Conservation (phyloP, 352 stramenopile genomes). For the Poterioochromonas sp. region DNA sequence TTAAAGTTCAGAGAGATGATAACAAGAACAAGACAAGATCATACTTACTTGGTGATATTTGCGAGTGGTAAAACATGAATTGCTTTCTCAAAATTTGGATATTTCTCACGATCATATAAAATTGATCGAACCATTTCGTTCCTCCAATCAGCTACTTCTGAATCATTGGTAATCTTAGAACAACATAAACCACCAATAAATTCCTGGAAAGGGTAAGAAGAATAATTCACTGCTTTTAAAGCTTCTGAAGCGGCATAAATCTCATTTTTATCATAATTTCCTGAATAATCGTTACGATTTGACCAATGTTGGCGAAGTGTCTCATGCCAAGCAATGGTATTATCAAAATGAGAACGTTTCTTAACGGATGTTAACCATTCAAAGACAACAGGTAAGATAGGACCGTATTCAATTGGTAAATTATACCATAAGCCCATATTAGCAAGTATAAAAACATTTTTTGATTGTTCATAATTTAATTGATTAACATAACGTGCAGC, state of each 20-base stretch:
- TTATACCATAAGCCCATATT: constrained; percentile 32
- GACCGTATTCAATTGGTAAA: background rate
- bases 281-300: background rate
- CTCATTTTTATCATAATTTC: background rate
- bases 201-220: background rate
- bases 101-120: background rate
- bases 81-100: background rate
- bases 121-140: constrained; percentile 20
- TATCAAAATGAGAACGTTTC: background rate
- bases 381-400: background rate
- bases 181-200: constrained; percentile 6
- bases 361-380: background rate
- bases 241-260: too few species aligned
- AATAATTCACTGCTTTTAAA: too few species aligned
- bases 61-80: constrained; percentile 14
- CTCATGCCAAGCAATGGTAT: constrained; percentile 29
- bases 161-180: background rate
- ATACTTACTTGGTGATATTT: constrained; percentile 12
- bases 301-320: constrained; percentile 7
- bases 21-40: too few species aligned
- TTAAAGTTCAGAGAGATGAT: too few species aligned
- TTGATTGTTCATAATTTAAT: background rate
- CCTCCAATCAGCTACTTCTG: constrained; percentile 10
- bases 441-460: background rate
- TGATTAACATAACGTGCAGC: background rate